phyloP scores from a whole-genome alignment of 2,329 filamentous ascomycete species.

The Sarocladiaceae sp. region DNA sequence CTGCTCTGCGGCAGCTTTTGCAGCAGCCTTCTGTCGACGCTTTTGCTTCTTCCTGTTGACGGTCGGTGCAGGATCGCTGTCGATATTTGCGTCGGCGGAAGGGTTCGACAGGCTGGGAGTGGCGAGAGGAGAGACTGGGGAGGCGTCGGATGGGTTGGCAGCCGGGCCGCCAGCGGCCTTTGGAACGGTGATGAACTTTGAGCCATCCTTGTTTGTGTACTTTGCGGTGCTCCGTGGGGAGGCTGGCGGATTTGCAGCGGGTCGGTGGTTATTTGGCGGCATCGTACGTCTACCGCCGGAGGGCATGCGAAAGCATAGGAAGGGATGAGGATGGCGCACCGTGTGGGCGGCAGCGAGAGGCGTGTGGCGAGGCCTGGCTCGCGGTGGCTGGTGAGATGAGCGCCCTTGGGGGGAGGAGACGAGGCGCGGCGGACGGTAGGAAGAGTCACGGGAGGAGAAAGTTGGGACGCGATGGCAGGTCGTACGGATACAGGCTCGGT shows the following conservation, averaged over 20 bases:
- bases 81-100: slow-evolving; percentile 20
- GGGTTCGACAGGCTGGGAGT: slow-evolving; percentile 38
- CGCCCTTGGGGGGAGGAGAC: too few species aligned
- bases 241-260: slow-evolving; percentile 41
- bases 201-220: slow-evolving; percentile 63
- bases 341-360: slow-evolving; percentile 7
- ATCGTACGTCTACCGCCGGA: slow-evolving; percentile 32
- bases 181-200: slow-evolving; percentile 61
- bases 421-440: neutral
- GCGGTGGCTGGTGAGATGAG: neutral
- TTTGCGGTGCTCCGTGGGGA: slow-evolving; percentile 52
- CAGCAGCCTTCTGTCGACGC: slow-evolving; percentile 78
- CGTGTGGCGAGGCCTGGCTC: slow-evolving; percentile 6
- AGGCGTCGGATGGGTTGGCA: slow-evolving; percentile 47
- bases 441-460: neutral
- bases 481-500: neutral
- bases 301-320: slow-evolving; percentile 30
- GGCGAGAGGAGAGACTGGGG: slow-evolving; percentile 17
- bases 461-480: neutral
- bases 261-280: slow-evolving; percentile 48
- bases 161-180: slow-evolving; percentile 34
- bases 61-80: slow-evolving; percentile 32
- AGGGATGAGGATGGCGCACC: slow-evolving; percentile 12
- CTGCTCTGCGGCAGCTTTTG: slow-evolving; percentile 48
- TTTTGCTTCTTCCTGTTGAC: slow-evolving; percentile 96